Evolutionary conservation across 108 stramenopile genomes (phyloP).

Genomic region (Schizochytrium sp.): DNA sequence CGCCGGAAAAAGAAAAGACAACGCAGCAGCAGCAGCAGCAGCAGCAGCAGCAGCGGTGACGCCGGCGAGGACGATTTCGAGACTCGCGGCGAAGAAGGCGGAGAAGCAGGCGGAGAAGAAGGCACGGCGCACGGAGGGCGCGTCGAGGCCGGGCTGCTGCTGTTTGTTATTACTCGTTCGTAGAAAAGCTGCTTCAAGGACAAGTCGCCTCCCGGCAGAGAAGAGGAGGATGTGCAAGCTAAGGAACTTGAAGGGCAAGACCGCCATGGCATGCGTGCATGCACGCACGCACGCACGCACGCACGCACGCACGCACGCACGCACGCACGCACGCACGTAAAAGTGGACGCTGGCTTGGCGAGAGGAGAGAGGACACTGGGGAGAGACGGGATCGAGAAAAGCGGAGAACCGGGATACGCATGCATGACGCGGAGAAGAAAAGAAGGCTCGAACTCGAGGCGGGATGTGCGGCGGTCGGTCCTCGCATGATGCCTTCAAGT

Average conservation of each 20-base stretch:
- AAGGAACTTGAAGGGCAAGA: not conserved
- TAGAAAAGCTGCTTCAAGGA: not conserved
- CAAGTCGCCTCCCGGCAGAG: not conserved
- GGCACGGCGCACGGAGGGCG: no score
- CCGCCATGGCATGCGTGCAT: not conserved
- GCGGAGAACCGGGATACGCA: no score
- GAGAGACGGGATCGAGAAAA: no score
- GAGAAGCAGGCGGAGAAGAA: not conserved
- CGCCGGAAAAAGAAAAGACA: not conserved
- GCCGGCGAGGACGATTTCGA: not conserved
- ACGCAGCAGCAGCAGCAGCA: not conserved
- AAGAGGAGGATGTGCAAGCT: not conserved
- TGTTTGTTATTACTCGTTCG: not conserved
- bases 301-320: not conserved
- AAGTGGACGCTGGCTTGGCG: not conserved
- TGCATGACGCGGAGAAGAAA: no score
- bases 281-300: not conserved
- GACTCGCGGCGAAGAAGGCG: not conserved
- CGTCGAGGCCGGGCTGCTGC: not conserved
- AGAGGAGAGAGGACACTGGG: no score
- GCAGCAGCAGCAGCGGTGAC: not conserved
- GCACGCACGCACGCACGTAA: not conserved
- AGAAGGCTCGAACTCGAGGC: no score
- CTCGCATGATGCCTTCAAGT: no score
- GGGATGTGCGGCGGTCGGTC: no score